Evolutionary conservation across 1,284 basidiomycete species (phyloP), one percentile per base, ranked within the genome.

Genomic region (Pascua guehoae): DNA sequence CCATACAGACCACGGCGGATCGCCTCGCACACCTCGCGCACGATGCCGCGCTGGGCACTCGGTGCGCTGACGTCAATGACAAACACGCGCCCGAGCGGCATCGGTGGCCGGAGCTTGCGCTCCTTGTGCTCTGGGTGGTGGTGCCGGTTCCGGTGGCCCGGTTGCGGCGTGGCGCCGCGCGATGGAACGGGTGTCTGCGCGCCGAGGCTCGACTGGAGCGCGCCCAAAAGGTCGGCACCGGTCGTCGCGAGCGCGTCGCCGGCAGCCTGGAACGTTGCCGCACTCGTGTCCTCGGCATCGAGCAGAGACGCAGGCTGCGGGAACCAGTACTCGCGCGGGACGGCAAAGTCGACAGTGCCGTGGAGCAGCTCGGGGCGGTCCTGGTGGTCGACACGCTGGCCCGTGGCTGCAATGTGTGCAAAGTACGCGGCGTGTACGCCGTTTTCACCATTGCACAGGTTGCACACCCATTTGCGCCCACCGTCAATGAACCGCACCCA

Each of bases 341-440:
- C 94, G 14, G 81, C 79, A 67, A 98, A 96, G 74, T 98, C 96
- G 58, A 98, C 84, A 0, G 92, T 95, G 10, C 96, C 96, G 71
- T 87, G 87, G 65, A 85, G 87, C 15, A 99, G 80, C 75, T 99
- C 96, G 2, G 89, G 89, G 8, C 93, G 84, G 58, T 89, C 81
- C 36, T 84, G 78, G 64, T 92, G 86, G 74, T 98, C 95, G 49
- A 94, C 78, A 32, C 95, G 84, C 67, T 88, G 82, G 37, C 89
- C 83, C 66, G 86, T 88, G 44, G 85, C 83, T 66, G 94, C 89
- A 41, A 98, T 80, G 67, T 89, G 87, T 67, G 85, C 88, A 71
- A 92, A 97, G 78, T 97, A 97, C 56, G 88, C 86, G 11, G 86
- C 75, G 1, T 83, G 78, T 18, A 95, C 92, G 91, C 86, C 82